These are phyloP conservation scores for Pichia terricola DNA, from an alignment of 1,139 yeast species.

Conservation along the genomic window DNA sequence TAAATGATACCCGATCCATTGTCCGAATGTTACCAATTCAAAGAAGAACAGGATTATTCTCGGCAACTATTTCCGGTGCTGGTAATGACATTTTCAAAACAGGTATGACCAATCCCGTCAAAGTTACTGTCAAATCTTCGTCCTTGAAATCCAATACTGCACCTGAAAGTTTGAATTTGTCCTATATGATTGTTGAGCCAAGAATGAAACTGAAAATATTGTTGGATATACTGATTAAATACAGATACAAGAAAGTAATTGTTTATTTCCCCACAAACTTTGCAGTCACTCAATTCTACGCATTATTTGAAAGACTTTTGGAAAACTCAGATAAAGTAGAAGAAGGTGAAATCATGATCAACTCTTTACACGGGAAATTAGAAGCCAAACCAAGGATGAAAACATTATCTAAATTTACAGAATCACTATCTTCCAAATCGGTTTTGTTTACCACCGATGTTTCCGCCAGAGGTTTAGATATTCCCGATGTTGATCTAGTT, in stretches of 20 bases:
- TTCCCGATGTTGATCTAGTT: slow-evolving; percentile 85
- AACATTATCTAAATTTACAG: slow-evolving; percentile 53
- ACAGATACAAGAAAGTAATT: slow-evolving; percentile 62
- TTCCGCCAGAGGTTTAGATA: slow-evolving; percentile 90
- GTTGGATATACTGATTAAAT: slow-evolving; percentile 42
- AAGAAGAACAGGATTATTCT: slow-evolving; percentile 85
- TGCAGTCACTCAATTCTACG: slow-evolving; percentile 67
- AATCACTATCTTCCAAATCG: slow-evolving; percentile 35
- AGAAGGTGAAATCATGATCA: slow-evolving; percentile 30
- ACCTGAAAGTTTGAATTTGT: slow-evolving; percentile 60
- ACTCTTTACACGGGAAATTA: slow-evolving; percentile 79
- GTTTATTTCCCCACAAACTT: slow-evolving; percentile 90
- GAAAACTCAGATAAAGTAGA: slow-evolving; percentile 13
- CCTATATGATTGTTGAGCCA: slow-evolving; percentile 54
- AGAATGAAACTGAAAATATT: slow-evolving; percentile 50
- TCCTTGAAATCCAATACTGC: slow-evolving; percentile 28
- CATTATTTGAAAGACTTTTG: slow-evolving; percentile 36
- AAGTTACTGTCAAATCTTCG: slow-evolving; percentile 58
- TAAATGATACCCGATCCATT: slow-evolving; percentile 56
- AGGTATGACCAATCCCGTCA: slow-evolving; percentile 86
- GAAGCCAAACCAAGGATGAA: slow-evolving; percentile 65
- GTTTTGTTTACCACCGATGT: slow-evolving; percentile 75
- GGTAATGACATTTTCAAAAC: slow-evolving; percentile 60
- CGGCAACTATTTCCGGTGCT: slow-evolving; percentile 84
- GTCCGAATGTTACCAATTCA: slow-evolving; percentile 72